Evolutionary conservation across 208 protist genomes (phyloP).

Genomic region (Crithidia thermophila): DNA sequence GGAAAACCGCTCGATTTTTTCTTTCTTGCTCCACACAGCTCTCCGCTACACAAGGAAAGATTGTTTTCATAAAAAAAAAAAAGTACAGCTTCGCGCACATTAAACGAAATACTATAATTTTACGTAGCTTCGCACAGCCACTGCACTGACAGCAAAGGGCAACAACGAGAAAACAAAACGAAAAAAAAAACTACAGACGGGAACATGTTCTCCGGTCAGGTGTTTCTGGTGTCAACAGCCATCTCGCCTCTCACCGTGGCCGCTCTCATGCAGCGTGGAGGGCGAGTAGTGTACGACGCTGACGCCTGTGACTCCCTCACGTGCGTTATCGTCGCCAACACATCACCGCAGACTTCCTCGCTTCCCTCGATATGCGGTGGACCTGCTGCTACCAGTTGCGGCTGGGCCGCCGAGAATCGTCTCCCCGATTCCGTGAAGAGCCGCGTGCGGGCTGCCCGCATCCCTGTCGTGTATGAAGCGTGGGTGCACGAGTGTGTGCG

Average conservation of each 20-base stretch:
- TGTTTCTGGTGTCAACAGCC: conserved; percentile 44
- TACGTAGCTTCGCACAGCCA: no score
- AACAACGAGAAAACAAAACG: neutral
- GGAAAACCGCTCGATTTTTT: no score
- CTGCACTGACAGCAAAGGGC: no score
- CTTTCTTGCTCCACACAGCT: no score
- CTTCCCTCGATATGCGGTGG: neutral
- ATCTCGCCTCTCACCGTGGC: conserved; percentile 36
- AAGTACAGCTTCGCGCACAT: no score
- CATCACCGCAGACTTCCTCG: neutral
- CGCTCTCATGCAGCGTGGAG: conserved; percentile 41
- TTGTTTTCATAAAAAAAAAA: no score
- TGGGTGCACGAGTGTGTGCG: conserved; percentile 54
- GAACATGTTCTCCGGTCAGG: conserved; percentile 38
- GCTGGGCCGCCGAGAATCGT: conserved; percentile 8
- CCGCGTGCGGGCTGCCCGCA: conserved; percentile 38
- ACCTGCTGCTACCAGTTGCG: no score
- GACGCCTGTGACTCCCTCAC: conserved; percentile 21
- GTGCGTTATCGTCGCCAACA: conserved; percentile 35
- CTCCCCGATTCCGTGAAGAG: conserved; percentile 2
- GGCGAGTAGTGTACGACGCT: conserved; percentile 40
- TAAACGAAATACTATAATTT: no score
- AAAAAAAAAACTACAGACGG: neutral
- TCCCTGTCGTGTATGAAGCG: conserved; percentile 55
- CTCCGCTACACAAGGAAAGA: no score